These are phyloP conservation scores for Penicillium sp. DNA, from an alignment of 2,329 filamentous ascomycete genomes.

Conservation along the genomic window DNA sequence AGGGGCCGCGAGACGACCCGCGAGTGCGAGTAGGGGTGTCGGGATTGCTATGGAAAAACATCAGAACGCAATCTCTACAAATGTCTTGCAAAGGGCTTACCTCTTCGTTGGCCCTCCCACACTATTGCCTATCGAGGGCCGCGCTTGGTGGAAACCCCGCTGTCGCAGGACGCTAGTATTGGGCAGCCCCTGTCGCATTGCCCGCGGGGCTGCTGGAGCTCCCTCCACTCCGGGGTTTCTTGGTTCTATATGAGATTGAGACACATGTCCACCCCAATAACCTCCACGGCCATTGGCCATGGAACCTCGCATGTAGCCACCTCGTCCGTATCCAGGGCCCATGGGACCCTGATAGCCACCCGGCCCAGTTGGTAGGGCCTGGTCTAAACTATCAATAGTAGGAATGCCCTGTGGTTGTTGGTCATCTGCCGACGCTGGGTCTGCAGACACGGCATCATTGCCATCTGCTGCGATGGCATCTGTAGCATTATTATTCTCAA, in stretches of 20 bases:
- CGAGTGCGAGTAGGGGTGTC: slow-evolving; percentile 33
- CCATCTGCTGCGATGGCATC: neutral
- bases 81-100: slow-evolving; percentile 23
- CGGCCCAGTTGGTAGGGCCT: slow-evolving; percentile 21
- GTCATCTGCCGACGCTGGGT: neutral
- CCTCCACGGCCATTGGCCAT: slow-evolving; percentile 40
- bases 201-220: slow-evolving; percentile 89
- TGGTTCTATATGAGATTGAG: slow-evolving; percentile 37
- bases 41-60: slow-evolving; percentile 20
- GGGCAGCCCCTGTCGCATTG: slow-evolving; percentile 84
- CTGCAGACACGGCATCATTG: neutral
- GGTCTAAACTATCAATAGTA: slow-evolving; percentile 24
- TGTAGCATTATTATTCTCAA: neutral
- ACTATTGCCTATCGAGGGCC: slow-evolving; percentile 19
- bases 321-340: slow-evolving; percentile 40
- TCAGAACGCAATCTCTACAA: slow-evolving; percentile 8
- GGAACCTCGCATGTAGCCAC: slow-evolving; percentile 48
- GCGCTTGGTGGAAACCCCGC: slow-evolving; percentile 50
- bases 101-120: slow-evolving; percentile 27
- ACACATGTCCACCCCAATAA: slow-evolving; percentile 30
- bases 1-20: slow-evolving; percentile 28
- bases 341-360: slow-evolving; percentile 26
- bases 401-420: slow-evolving; percentile 27
- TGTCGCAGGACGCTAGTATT: slow-evolving; percentile 73
- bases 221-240: slow-evolving; percentile 60